A percentile compares a stretch with the other conserved stretches of the same genome.
phyloP scores from a whole-genome alignment of 257 asterid genomes.

The Plantago ovata region DNA sequence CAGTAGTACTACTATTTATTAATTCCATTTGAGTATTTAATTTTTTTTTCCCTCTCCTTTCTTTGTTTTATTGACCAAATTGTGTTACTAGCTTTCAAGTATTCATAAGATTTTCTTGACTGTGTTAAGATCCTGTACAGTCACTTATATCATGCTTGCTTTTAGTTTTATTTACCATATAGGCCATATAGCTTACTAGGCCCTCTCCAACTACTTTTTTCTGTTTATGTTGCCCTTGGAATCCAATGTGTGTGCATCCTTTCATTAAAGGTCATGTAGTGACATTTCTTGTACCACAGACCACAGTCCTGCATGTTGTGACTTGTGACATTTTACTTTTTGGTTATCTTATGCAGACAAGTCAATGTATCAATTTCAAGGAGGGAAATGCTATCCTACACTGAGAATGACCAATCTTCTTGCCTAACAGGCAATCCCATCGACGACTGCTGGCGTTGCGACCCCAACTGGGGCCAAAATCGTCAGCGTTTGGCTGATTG shows the following conservation, averaged over 20 bases:
- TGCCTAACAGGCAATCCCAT: conserved; percentile 68
- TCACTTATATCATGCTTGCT: conserved; percentile 14
- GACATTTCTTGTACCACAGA: not conserved
- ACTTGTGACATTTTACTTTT: not conserved
- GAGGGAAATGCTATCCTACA: conserved; percentile 48
- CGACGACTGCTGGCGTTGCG: conserved; percentile 84
- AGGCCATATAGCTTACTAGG: conserved; percentile 1
- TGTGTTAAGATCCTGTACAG: conserved; percentile 4
- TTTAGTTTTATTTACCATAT: conserved; percentile 7
- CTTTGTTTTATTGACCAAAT: too few relatives aligned
- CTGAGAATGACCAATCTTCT: conserved; percentile 30
- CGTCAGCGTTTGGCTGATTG: conserved; percentile 73
- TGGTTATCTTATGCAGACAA: conserved; percentile 33
- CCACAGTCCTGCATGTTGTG: not conserved
- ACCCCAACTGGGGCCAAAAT: conserved; percentile 59
- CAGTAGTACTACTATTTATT: too few relatives aligned
- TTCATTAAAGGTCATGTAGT: not conserved
- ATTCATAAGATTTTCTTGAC: conserved; percentile 6
- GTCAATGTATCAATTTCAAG: conserved; percentile 53
- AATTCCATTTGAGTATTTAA: too few relatives aligned
- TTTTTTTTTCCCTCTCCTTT: too few relatives aligned
- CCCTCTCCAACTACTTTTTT: conserved; percentile 28
- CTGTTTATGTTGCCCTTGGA: conserved; percentile 27
- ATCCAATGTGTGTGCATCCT: conserved; percentile 31
- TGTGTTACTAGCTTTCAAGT: not conserved